Evolutionary conservation across 2,329 filamentous ascomycete species (phyloP), one percentile per base, ranked within the genome.

Genomic region (Neonectria hederae): DNA sequence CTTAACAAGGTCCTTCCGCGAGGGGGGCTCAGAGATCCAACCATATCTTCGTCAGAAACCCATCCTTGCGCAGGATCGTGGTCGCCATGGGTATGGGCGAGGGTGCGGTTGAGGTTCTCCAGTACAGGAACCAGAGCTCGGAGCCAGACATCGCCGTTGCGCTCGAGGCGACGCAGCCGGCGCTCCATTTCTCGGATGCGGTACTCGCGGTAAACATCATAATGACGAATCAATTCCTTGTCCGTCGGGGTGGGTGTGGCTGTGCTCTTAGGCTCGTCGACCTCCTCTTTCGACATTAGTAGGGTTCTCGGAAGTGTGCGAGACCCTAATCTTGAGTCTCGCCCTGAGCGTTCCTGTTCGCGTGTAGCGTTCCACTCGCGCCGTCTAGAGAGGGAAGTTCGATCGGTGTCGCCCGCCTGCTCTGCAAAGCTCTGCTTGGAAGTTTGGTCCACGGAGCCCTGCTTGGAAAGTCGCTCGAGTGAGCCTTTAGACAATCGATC

Each of bases 121-220:
- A 86, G 74, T 4, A 86, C 76, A 4, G 83, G 81, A 2, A 81
- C 74, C 26, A 86, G 71, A 2, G 82, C 79, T 14, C 79, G 76
- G 45, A 83, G 72, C 79, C 82, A 82, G 3, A 81, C 73, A 42
- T 85, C 82, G 43, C 82, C 80, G 53, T 83, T 82, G 17, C 78
- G 76, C 73, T 86, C 84, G 2, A 86, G 76, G 17, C 77, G 76
- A 7, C 79, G 78, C 13, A 86, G 72, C 1, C 84, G 80, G 11
- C 77, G 77, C 66, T 85, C 83, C 74, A 85, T 81, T 42, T 86
- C 84, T 24, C 77, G 77, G 17, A 83, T 73, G 8, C 79, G 82
- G 21, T 78, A 75, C 62, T 82, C 80, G 10, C 78, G 76, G 28
- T 83, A 78, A 4, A 75, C 76, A 52, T 83, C 79, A 62, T 83